Conservation (phyloP, 1,284 basidiomycete genomes). For the Trametes polyzona region DNA sequence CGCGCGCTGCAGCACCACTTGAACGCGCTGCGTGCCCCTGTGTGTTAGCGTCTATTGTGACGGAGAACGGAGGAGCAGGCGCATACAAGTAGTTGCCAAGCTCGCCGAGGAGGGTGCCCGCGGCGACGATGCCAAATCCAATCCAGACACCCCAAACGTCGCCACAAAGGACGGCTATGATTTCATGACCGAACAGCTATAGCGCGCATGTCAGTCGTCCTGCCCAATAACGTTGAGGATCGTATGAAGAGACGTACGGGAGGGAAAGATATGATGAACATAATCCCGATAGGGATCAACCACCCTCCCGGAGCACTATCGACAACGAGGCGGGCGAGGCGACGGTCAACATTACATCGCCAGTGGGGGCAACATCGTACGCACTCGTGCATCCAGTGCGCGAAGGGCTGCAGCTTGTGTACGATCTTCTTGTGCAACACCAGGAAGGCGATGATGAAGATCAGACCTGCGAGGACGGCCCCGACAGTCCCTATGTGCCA, state of each 20-base stretch:
- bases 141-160: constrained; percentile 73
- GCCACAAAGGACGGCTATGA: constrained; percentile 73
- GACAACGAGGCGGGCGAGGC: not conserved
- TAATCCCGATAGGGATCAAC: constrained; percentile 80
- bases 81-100: constrained; percentile 72
- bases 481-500: constrained; percentile 17
- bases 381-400: constrained; percentile 52
- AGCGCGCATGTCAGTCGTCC: not conserved
- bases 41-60: too few relatives aligned
- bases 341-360: not conserved
- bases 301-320: constrained; percentile 56
- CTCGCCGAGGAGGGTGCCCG: constrained; percentile 70
- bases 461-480: constrained; percentile 38
- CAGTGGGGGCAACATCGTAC: constrained; percentile 15
- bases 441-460: constrained; percentile 53
- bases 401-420: constrained; percentile 55
- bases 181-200: constrained; percentile 77
- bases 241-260: constrained; percentile 48
- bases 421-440: constrained; percentile 59
- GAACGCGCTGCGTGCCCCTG: constrained; percentile 52
- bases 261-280: constrained; percentile 79
- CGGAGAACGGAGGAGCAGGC: not conserved
- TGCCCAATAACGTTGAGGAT: too few relatives aligned
- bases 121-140: constrained; percentile 69
- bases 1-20: constrained; percentile 62